A percentile compares a stretch with the other conserved stretches of the same genome.
Conservation (phyloP, 805 yeast species). For the Blastobotrys parvus region DNA sequence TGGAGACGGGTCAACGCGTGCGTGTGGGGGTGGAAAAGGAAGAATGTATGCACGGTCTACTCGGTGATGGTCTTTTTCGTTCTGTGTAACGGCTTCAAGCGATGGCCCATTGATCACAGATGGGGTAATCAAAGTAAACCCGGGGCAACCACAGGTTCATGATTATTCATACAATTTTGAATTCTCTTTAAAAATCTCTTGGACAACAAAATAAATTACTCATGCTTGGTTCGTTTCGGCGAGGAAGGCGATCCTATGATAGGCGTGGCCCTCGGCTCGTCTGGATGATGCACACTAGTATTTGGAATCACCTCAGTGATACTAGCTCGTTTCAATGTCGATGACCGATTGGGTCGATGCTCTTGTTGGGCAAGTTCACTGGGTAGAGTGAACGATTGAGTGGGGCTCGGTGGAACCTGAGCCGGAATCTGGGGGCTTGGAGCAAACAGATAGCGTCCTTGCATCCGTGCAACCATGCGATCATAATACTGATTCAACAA, state of each 20-base stretch:
- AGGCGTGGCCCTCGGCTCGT: neutral
- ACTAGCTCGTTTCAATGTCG: neutral
- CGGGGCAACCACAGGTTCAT: no score
- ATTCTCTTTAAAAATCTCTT: no score
- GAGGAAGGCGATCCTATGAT: neutral
- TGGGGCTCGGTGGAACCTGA: neutral
- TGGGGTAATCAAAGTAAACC: no score
- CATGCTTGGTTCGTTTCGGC: neutral
- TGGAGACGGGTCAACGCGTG: no score
- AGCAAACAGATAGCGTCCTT: slow-evolving; percentile 16
- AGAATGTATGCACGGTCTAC: no score
- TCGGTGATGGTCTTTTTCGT: no score
- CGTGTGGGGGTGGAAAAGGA: no score
- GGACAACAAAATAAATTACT: no score
- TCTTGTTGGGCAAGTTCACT: neutral
- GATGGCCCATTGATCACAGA: no score
- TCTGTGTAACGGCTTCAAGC: no score
- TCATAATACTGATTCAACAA: slow-evolving; percentile 28
- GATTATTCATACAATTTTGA: no score
- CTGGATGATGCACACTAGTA: neutral
- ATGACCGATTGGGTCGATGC: neutral
- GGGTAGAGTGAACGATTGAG: neutral
- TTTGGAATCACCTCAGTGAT: slow-evolving; percentile 1
- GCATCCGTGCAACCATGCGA: slow-evolving; percentile 25
- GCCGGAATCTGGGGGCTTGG: neutral